These are phyloP conservation scores for Musa troglodytarum DNA, from an alignment of 176 grass and related monocot genomes.

Conservation along the genomic window DNA sequence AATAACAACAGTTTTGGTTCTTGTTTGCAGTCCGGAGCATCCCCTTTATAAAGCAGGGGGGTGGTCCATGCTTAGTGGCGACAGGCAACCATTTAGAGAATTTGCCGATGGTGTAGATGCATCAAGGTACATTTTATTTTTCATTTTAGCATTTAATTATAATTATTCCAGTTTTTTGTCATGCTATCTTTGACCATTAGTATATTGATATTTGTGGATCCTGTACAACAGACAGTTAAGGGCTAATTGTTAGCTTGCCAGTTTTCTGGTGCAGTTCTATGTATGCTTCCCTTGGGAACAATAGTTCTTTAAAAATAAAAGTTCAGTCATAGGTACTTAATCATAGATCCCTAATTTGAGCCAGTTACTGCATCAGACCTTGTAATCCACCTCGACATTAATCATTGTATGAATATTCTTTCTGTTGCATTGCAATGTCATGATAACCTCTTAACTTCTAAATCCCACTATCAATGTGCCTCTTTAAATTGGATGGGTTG, in stretches of 20 bases:
- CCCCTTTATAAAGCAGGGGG: conserved; percentile 63
- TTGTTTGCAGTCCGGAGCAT: conserved; percentile 81
- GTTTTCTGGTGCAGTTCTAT: background rate
- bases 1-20: conserved; percentile 2
- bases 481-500: background rate
- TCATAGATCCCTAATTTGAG: background rate
- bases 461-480: background rate
- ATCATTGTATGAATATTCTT: no score
- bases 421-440: background rate
- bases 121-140: conserved; percentile 41
- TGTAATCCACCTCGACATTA: background rate
- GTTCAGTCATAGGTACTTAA: background rate
- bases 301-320: background rate
- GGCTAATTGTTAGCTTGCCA: background rate
- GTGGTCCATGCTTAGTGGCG: conserved; percentile 89
- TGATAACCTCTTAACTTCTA: background rate
- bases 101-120: conserved; percentile 61
- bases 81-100: conserved; percentile 62
- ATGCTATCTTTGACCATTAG: background rate
- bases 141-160: background rate
- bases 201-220: background rate
- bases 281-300: background rate
- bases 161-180: background rate
- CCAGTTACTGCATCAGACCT: background rate
- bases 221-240: background rate